These are phyloP conservation scores for Rhizophora mangle DNA, from an alignment of 345 rosid genomes.

Conservation along the genomic window DNA sequence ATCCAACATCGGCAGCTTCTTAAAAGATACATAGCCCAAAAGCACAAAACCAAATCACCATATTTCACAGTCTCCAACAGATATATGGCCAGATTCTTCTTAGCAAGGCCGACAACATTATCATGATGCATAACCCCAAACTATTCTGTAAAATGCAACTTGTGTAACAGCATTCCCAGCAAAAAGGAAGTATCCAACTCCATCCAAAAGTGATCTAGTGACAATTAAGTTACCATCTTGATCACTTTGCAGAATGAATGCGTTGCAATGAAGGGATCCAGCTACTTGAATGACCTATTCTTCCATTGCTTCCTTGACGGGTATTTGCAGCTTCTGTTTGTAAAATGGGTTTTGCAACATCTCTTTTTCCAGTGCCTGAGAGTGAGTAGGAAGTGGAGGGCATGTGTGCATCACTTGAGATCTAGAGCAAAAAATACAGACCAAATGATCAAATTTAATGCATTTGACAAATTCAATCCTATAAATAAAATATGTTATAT, in stretches of 20 bases:
- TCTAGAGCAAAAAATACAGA: slow-evolving; percentile 26
- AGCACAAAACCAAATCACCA: slow-evolving; percentile 29
- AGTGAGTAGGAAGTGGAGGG: slow-evolving; percentile 55
- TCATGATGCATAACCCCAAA: slow-evolving; percentile 23
- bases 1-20: slow-evolving; percentile 29
- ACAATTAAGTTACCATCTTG: slow-evolving; percentile 31
- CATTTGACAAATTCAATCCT: neutral
- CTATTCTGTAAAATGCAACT: slow-evolving; percentile 20
- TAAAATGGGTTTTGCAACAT: slow-evolving; percentile 39
- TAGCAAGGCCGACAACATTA: slow-evolving; percentile 30
- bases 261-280: slow-evolving; percentile 79
- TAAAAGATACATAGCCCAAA: slow-evolving; percentile 25
- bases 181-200: slow-evolving; percentile 20
- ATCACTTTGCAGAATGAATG: slow-evolving; percentile 62
- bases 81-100: slow-evolving; percentile 33
- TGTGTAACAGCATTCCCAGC: slow-evolving; percentile 26
- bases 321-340: slow-evolving; percentile 56
- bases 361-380: slow-evolving; percentile 66
- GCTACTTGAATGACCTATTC: slow-evolving; percentile 58
- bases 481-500: neutral
- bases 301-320: slow-evolving; percentile 47
- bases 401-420: slow-evolving; percentile 39
- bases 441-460: neutral
- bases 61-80: slow-evolving; percentile 30
- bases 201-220: slow-evolving; percentile 6